Conservation (phyloP, 768 basidiomycete species). For the Xanthoconium stramineum region DNA sequence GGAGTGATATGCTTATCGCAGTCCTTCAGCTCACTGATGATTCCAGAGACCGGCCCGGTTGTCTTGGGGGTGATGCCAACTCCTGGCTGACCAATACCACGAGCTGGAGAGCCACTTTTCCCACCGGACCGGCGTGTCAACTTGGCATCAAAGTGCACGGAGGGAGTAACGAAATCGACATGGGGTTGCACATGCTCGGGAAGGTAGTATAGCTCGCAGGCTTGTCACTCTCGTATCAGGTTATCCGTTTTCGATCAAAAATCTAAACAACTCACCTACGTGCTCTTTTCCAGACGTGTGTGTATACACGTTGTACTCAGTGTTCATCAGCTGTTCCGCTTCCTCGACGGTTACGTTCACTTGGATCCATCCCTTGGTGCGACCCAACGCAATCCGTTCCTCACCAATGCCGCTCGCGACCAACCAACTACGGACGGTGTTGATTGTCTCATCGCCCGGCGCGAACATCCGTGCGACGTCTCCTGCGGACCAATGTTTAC, state of each 20-base stretch:
- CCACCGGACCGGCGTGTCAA: constrained; percentile 14
- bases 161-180: constrained; percentile 35
- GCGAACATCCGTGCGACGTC: constrained; percentile 23
- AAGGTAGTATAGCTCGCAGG: constrained; percentile 32
- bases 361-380: constrained; percentile 25
- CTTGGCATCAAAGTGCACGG: constrained; percentile 29
- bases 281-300: constrained; percentile 28
- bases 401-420: constrained; percentile 21
- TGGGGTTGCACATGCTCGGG: constrained; percentile 30
- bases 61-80: constrained; percentile 13
- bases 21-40: constrained; percentile 10
- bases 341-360: constrained; percentile 29
- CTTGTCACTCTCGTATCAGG: constrained; percentile 11
- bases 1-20: constrained; percentile 32
- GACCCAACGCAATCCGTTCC: constrained; percentile 15
- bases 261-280: constrained; percentile 18
- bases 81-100: constrained; percentile 17
- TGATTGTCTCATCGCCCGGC: constrained; percentile 22
- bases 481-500: constrained; percentile 30
- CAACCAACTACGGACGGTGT: constrained; percentile 26
- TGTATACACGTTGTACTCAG: constrained; percentile 31
- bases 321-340: constrained; percentile 31
- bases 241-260: background rate
- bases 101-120: background rate
- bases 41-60: constrained; percentile 5